Evolutionary conservation across 2,329 filamentous ascomycete species (phyloP), one percentile per base, ranked within the genome.

Genomic region (Fusarium globosum): DNA sequence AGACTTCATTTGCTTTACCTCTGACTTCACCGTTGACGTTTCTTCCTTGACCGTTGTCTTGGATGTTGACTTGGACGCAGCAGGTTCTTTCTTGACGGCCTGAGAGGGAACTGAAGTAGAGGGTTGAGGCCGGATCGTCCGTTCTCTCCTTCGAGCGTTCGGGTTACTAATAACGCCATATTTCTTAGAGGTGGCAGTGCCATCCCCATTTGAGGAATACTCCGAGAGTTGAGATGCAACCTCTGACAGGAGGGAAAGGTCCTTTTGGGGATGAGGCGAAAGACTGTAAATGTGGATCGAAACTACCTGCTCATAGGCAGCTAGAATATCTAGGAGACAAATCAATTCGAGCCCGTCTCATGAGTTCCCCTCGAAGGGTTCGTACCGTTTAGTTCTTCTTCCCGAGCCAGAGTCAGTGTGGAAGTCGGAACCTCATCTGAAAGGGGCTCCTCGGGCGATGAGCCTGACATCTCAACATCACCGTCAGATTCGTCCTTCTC

Each of bases 201-300:
- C 86, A 72, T 93, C 91, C 58, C 92, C 89, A 18, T 86, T 82
- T 15, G 83, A 82, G 58, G 88, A 85, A 7, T 91, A 84, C 13
- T 86, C 85, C 23, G 87, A 83, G 15, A 93, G 85, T 68, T 93
- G 89, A 33, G 90, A 88, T 46, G 90, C 90, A 43, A 91, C 89
- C 61, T 96, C 92, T 7, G 91, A 90, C 43, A 98, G 85, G 2
- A 92, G 81, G 76, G 94, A 90, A 23, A 96, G 82, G 78, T 96
- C 88, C 80, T 85, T 92, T 21, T 95, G 85, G 2, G 91, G 88
- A 42, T 90, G 88, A 3, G 93, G 88, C 46, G 93, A 91, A 23
- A 98, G 80, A 78, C 95, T 97, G 84, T 98, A 98, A 48, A 98
- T 85, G 77, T 98, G 94, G 68, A 97, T 91, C 1, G 94, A 93